Conservation (phyloP, 306 rosid genomes). For the Inga leiocalycina region DNA sequence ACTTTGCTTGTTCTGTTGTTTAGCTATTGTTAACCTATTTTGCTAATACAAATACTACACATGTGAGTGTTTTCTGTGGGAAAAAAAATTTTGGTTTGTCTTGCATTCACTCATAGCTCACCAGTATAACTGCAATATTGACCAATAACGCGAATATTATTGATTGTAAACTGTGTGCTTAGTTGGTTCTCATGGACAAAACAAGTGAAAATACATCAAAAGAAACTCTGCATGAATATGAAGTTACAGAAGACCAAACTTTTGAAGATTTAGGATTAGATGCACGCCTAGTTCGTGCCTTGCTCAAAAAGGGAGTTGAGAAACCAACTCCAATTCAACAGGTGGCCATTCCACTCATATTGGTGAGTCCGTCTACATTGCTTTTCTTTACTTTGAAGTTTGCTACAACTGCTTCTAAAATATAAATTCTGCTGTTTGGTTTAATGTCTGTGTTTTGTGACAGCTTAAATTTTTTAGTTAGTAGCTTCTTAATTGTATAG, state of each 20-base stretch:
- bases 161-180: background rate
- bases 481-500: background rate
- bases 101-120: background rate
- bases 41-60: no score
- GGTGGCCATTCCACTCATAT: conserved; percentile 77
- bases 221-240: conserved; percentile 32
- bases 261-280: conserved; percentile 70
- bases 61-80: background rate
- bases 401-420: background rate
- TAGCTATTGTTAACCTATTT: no score
- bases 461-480: no score
- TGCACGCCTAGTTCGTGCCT: conserved; percentile 64
- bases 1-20: background rate
- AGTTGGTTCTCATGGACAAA: conserved; percentile 29
- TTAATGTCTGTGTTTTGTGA: background rate
- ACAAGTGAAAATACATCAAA: conserved; percentile 32
- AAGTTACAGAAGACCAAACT: conserved; percentile 40
- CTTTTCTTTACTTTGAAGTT: background rate
- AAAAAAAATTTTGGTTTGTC: background rate
- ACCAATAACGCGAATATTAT: background rate
- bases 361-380: conserved; percentile 31
- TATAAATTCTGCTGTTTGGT: background rate
- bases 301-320: conserved; percentile 52
- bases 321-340: conserved; percentile 88
- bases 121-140: background rate